A percentile compares a stretch with the other conserved stretches of the same genome.
Conservation (phyloP, 805 yeast genomes). For the Myxozyma udenii region DNA sequence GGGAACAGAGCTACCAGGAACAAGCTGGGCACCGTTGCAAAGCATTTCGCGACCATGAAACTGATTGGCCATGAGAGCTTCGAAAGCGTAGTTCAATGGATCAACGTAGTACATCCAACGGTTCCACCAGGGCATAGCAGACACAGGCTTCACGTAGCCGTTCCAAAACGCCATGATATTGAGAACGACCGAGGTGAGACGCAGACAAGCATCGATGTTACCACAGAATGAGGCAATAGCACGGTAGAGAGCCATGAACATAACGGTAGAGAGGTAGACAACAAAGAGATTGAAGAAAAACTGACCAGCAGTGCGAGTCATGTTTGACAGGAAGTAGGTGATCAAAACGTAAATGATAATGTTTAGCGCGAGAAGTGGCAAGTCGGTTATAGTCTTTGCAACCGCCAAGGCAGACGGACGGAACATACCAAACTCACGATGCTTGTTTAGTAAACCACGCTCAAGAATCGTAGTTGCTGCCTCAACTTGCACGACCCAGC, state of each 20-base stretch:
- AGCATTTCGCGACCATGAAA: conserved; percentile 55
- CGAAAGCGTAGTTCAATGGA: conserved; percentile 59
- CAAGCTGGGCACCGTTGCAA: conserved; percentile 45
- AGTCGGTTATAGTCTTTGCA: conserved; percentile 57
- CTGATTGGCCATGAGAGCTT: conserved; percentile 63
- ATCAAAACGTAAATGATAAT: conserved; percentile 49
- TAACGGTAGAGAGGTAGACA: conserved; percentile 44
- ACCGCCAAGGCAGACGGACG: conserved; percentile 66
- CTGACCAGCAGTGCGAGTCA: conserved; percentile 51
- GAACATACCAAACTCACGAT: conserved; percentile 55
- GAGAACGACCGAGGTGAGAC: conserved; percentile 46
- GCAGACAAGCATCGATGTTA: conserved; percentile 43
- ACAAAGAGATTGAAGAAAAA: conserved; percentile 51
- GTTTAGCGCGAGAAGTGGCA: conserved; percentile 50
- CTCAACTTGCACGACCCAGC: conserved; percentile 59
- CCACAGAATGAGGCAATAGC: conserved; percentile 40
- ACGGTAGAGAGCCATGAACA: conserved; percentile 48
- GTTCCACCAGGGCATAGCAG: conserved; percentile 68
- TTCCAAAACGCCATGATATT: conserved; percentile 46
- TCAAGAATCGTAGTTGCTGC: conserved; percentile 48
- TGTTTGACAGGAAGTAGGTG: conserved; percentile 55
- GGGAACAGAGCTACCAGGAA: conserved; percentile 63
- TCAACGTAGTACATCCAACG: conserved; percentile 60
- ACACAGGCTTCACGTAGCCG: conserved; percentile 46
- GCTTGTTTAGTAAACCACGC: conserved; percentile 62